Evolutionary conservation across 2,329 filamentous ascomycete species (phyloP).

Genomic region (Penicillium sp.): DNA sequence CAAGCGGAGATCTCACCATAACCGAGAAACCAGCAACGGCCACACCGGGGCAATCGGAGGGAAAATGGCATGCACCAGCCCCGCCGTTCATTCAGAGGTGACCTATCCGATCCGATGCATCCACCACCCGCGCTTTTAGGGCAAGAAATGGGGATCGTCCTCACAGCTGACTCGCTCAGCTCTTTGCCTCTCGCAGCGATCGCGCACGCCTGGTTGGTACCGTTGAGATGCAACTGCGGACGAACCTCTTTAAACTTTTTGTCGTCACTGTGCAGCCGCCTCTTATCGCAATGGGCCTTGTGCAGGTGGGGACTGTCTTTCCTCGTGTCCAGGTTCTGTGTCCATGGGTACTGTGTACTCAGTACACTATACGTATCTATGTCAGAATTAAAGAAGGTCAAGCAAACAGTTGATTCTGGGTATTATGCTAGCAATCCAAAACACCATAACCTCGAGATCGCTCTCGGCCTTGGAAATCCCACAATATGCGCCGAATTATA

Average conservation of each 20-base stretch:
- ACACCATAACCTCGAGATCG: background rate
- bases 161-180: background rate
- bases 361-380: background rate
- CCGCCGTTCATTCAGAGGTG: conserved; percentile 18
- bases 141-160: background rate
- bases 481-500: background rate
- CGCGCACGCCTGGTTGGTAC: conserved; percentile 13
- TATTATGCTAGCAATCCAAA: conserved; percentile 14
- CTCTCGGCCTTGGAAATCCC: background rate
- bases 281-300: background rate
- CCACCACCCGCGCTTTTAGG: background rate
- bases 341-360: too few species aligned
- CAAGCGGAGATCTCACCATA: background rate
- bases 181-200: conserved; percentile 6
- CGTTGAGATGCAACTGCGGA: conserved; percentile 18
- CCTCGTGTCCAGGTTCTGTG: conserved; percentile 19
- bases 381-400: background rate
- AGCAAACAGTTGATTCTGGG: conserved; percentile 3
- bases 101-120: conserved; percentile 14
- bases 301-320: conserved; percentile 7
- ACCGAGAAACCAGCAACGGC: background rate
- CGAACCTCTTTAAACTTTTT: conserved; percentile 14
- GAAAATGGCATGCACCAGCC: background rate
- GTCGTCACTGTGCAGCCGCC: conserved; percentile 8
- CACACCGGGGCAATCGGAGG: background rate